Base-by-base conservation (phyloP, 106 monocot species). In the Ottelia alismoides region DNA sequence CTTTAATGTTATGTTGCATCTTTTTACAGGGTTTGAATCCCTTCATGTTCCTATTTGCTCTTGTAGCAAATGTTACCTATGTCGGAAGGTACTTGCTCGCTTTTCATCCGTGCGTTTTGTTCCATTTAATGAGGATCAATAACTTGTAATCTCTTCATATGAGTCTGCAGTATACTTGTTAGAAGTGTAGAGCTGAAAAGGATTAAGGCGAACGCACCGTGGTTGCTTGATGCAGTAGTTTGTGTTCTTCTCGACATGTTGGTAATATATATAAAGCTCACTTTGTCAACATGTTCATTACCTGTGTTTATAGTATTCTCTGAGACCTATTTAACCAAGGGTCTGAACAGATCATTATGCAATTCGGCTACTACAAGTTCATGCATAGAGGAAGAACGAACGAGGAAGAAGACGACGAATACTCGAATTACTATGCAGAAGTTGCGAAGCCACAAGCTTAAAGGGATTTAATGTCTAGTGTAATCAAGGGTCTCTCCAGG, bases 231-330 rank as follows among this genome's bases (percentile, higher is more conserved):
- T 48, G 81, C 87, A 1, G 57, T 78, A 22, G 78, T 70, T 9
- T 87, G 81, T 31, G 81, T 87, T 21, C 31, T 81, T 12, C 81
- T 87, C 16, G 87, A 87, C 53, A 50, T 87, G 61, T 68, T 81
- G 51, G 87, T 87, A 87, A 81, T 72, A 72, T 62, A 65, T 11
- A 18, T 24, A 48, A n/a, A n/a, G n/a, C 18, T 1, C 4, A 46
- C 24, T 45, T 1, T 24, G 28, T 1, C 6, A 29, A 35, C 17
- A 55, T 45, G 1, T 22, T 16, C 20, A 1, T 1, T 44, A 20
- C 4, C 9, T 4, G 22, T 19, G 11, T 25, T 20, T 25, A 23
- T 16, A 30, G 26, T 11, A 20, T 14, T 60, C 0, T 31, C 52
- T 11, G 35, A 0, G 43, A 26, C 3, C 49, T 25, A 60, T 45